phyloP scores from a whole-genome alignment of 805 yeast genomes.

The Metschnikowia matae region DNA sequence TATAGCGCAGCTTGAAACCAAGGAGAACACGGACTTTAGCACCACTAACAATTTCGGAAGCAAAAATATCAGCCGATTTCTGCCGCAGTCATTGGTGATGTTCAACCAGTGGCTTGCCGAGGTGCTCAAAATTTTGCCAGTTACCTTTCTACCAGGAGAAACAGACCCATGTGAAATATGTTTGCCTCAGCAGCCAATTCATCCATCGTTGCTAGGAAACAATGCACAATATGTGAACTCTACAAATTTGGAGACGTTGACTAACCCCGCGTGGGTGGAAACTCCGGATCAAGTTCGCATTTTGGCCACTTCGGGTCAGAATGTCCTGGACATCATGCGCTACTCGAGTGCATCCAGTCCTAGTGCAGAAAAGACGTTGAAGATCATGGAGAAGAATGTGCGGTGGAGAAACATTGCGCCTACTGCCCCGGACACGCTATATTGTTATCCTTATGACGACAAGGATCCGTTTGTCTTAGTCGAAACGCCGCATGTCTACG shows the following conservation, averaged over 20 bases:
- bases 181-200: slow-evolving; percentile 89
- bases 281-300: slow-evolving; percentile 48
- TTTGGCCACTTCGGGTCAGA: slow-evolving; percentile 82
- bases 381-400: slow-evolving; percentile 58
- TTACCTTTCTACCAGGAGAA: slow-evolving; percentile 79
- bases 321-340: slow-evolving; percentile 69
- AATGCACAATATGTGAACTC: slow-evolving; percentile 39
- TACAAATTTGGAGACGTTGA: slow-evolving; percentile 16
- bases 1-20: slow-evolving; percentile 31
- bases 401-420: slow-evolving; percentile 88
- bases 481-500: slow-evolving; percentile 81
- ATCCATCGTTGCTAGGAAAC: slow-evolving; percentile 60
- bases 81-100: slow-evolving; percentile 44
- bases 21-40: slow-evolving; percentile 24
- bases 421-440: slow-evolving; percentile 92
- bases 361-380: slow-evolving; percentile 6
- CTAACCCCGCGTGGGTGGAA: slow-evolving; percentile 74
- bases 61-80: slow-evolving; percentile 50
- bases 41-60: slow-evolving; percentile 46
- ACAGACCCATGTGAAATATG: slow-evolving; percentile 81
- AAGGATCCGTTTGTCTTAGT: slow-evolving; percentile 77
- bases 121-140: slow-evolving; percentile 56
- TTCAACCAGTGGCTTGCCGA: slow-evolving; percentile 59
- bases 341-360: slow-evolving; percentile 46
- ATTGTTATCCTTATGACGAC: slow-evolving; percentile 78